Conservation (phyloP, 2,329 filamentous ascomycete species). For the Colletotrichum lindemuthianum region DNA sequence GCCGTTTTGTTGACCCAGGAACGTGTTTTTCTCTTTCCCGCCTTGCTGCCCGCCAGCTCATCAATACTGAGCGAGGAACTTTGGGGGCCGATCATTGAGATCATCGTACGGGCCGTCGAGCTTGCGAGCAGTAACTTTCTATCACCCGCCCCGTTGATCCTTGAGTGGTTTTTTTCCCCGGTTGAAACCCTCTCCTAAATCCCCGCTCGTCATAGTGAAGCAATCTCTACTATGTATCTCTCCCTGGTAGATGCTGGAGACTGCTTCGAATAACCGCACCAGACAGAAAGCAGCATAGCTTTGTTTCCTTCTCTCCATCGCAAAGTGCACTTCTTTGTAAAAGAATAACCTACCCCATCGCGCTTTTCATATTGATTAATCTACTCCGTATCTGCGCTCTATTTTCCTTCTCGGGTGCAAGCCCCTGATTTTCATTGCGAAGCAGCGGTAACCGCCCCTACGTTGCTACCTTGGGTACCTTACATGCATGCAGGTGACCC, state of each 20-base stretch:
- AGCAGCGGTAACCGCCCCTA: slow-evolving; percentile 9
- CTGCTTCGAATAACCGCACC: not conserved
- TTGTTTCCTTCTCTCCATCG: not conserved
- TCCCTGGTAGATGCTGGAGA: not conserved
- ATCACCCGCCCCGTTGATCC: not conserved
- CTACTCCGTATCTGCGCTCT: slow-evolving; percentile 20
- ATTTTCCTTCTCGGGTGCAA: slow-evolving; percentile 3
- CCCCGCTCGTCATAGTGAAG: not conserved
- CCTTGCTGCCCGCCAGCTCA: not conserved
- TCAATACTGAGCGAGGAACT: not conserved
- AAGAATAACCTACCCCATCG: not conserved
- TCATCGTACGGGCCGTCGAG: slow-evolving; percentile 1
- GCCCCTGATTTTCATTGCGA: slow-evolving; percentile 31
- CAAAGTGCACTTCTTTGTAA: not conserved
- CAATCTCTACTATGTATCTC: no score
- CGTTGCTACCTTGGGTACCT: slow-evolving; percentile 10
- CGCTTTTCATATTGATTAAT: not conserved
- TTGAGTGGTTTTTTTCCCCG: not conserved
- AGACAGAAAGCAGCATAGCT: slow-evolving; percentile 1
- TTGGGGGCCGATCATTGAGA: slow-evolving; percentile 1
- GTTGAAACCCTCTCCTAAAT: not conserved
- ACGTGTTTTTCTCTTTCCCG: not conserved
- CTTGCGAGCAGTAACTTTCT: not conserved
- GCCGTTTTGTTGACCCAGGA: slow-evolving; percentile 4
- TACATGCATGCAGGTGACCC: not conserved